These are phyloP conservation scores for Penstemon eatonii DNA, from an alignment of 257 asterid species.

Conservation along the genomic window DNA sequence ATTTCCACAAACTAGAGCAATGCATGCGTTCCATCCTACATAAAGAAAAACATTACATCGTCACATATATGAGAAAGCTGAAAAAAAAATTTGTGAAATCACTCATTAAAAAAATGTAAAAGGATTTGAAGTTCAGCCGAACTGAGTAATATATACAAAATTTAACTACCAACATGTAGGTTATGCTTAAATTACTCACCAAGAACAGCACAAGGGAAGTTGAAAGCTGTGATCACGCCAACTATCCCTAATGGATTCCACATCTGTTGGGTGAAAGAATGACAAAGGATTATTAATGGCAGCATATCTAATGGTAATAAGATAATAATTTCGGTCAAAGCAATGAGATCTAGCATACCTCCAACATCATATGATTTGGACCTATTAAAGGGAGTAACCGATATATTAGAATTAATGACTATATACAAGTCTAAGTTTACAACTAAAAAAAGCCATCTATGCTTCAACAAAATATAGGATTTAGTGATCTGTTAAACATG, in stretches of 20 bases:
- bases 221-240: constrained; percentile 95
- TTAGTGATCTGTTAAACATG: constrained; percentile 3
- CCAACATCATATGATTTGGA: constrained; percentile 96
- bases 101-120: too few relatives aligned
- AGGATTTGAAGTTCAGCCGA: not conserved
- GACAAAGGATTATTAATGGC: constrained; percentile 25
- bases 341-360: constrained; percentile 53
- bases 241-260: constrained; percentile 99
- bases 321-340: constrained; percentile 20
- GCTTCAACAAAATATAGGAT: constrained; percentile 7
- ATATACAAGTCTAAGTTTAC: not conserved
- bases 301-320: constrained; percentile 1
- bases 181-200: constrained; percentile 52
- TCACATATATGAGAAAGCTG: not conserved
- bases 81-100: not conserved
- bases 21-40: constrained; percentile 98
- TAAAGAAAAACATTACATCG: constrained; percentile 19
- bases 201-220: constrained; percentile 98
- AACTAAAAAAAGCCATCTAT: not conserved
- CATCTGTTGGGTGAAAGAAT: constrained; percentile 51
- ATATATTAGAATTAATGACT: constrained; percentile 17
- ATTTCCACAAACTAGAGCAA: constrained; percentile 97
- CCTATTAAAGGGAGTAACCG: constrained; percentile 54
- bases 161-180: not conserved
- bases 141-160: not conserved